Conservation (phyloP, 495 filamentous ascomycete genomes). For the Daldinia caldariorum region DNA sequence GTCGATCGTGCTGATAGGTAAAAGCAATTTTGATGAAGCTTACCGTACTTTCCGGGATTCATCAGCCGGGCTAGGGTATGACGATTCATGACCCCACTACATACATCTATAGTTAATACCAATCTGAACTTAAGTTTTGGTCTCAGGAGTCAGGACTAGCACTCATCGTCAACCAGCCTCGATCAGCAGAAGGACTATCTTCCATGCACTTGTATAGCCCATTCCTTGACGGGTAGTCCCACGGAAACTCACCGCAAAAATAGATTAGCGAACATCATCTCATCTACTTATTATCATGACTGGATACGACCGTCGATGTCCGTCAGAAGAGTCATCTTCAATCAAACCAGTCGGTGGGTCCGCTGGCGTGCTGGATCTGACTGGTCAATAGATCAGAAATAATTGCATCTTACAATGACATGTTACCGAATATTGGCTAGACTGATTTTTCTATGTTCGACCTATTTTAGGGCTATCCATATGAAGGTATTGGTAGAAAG, state of each 20-base stretch:
- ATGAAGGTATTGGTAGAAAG: not conserved
- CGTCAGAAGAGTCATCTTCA: conserved; percentile 11
- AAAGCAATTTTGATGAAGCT: conserved; percentile 20
- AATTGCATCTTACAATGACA: conserved; percentile 18
- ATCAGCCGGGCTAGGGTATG: conserved; percentile 40
- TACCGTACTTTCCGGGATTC: conserved; percentile 33
- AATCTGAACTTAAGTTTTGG: conserved; percentile 23
- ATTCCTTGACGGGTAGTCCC: not conserved
- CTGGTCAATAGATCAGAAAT: conserved; percentile 12
- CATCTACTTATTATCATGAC: conserved; percentile 2
- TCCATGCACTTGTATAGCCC: conserved; percentile 3
- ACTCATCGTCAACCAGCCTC: conserved; percentile 6
- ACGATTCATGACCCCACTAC: conserved; percentile 25
- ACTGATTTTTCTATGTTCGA: not conserved
- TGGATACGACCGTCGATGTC: not conserved
- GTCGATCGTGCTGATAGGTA: conserved; percentile 6
- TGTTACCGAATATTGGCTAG: conserved; percentile 4
- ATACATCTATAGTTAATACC: conserved; percentile 2
- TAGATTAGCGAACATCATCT: conserved; percentile 1
- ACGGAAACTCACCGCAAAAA: not conserved
- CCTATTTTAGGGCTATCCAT: conserved; percentile 3
- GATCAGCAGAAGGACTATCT: conserved; percentile 2
- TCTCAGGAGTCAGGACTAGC: conserved; percentile 1
- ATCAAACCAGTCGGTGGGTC: conserved; percentile 5
- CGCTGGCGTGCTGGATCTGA: conserved; percentile 12